These are phyloP conservation scores for Aureococcus anophagefferens DNA, from an alignment of 108 stramenopile species.

Conservation along the genomic window DNA sequence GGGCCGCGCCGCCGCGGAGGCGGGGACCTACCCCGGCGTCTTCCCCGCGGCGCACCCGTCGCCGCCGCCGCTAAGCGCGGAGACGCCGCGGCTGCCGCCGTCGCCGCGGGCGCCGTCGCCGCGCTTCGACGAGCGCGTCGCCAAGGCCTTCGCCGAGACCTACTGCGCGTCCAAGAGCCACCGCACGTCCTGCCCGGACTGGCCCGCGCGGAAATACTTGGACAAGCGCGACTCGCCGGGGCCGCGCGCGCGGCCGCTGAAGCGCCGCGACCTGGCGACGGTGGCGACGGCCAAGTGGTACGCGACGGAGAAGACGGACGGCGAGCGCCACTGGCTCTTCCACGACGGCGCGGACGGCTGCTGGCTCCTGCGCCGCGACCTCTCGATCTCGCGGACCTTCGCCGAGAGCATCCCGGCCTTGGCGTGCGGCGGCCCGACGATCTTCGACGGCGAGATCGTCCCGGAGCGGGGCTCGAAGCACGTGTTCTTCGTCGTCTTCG, in stretches of 20 bases:
- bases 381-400: not conserved
- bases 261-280: not conserved
- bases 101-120: too few relatives aligned
- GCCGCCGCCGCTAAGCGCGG: too few relatives aligned
- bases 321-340: constrained; percentile 6
- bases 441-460: constrained; percentile 12
- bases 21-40: too few relatives aligned
- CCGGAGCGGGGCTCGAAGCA: not conserved
- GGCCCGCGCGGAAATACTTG: constrained; percentile 5
- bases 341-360: not conserved
- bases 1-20: too few relatives aligned
- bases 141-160: not conserved
- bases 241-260: constrained; percentile 12
- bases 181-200: constrained; percentile 7
- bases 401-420: too few relatives aligned
- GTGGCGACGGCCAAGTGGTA: not conserved
- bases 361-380: not conserved
- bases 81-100: too few relatives aligned
- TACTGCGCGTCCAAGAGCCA: not conserved
- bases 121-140: too few relatives aligned
- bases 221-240: constrained; percentile 11
- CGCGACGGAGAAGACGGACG: constrained; percentile 19
- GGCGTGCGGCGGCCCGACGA: not conserved
- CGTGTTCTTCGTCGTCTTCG: constrained; percentile 11
- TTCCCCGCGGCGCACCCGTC: too few relatives aligned